phyloP scores from a whole-genome alignment of 1,284 basidiomycete genomes.

The Leucoagaricus sp. region DNA sequence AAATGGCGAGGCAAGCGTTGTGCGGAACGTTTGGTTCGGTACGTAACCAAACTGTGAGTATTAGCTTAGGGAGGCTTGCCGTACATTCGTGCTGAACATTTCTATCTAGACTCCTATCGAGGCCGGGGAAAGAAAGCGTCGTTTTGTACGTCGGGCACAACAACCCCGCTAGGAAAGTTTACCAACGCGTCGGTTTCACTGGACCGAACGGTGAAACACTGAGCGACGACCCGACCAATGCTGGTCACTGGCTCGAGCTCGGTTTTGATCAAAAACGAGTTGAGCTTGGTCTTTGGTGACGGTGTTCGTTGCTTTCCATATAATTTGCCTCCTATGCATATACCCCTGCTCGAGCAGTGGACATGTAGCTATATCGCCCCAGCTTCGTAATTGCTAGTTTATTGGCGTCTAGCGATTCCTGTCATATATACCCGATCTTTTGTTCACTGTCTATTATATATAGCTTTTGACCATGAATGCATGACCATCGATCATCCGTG shows the following conservation, averaged over 20 bases:
- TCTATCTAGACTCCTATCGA: conserved; percentile 21
- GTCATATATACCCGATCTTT: too few species aligned
- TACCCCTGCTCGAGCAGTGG: too few species aligned
- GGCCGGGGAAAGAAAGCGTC: conserved; percentile 17
- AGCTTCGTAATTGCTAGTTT: too few species aligned
- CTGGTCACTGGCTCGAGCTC: conserved; percentile 60
- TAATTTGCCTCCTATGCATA: not conserved
- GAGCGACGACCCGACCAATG: conserved; percentile 25
- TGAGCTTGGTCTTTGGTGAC: conserved; percentile 60
- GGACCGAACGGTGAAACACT: conserved; percentile 42
- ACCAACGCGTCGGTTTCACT: conserved; percentile 59
- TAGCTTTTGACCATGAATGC: too few species aligned
- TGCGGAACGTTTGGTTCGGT: conserved; percentile 57
- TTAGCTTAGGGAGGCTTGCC: not conserved
- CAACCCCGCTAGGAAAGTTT: conserved; percentile 52
- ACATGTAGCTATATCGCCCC: not conserved
- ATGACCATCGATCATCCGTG: too few species aligned
- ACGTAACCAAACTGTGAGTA: conserved; percentile 52
- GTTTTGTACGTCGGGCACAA: conserved; percentile 35
- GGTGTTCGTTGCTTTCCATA: too few species aligned
- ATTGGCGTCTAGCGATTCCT: too few species aligned
- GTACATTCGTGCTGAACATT: not conserved
- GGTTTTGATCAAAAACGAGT: conserved; percentile 55
- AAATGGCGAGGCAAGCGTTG: conserved; percentile 50
- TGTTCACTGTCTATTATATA: too few species aligned